Evolutionary conservation across 805 yeast genomes (phyloP), one percentile per base, ranked within the genome.

Genomic region (Soucietia sequanensis): DNA sequence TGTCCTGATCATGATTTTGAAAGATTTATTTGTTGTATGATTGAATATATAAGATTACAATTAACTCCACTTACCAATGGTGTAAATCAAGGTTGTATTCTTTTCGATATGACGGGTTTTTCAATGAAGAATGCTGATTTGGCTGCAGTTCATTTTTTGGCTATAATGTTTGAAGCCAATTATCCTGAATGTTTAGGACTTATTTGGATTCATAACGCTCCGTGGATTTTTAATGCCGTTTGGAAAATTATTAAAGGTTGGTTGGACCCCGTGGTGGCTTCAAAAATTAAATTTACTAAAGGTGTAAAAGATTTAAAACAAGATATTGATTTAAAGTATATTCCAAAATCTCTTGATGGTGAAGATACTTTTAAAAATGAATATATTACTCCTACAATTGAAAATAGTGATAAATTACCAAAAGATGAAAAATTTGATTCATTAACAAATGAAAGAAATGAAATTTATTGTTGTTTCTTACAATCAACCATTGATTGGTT

Each of bases 191-290:
- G 87, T 24, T 70, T 90, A 40, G 96, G 95, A 9, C 76, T 76
- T 34, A 64, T 91, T 35, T 73, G 87, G 49, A 83, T 90, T 39
- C 95, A 90, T 64, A 84, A 84, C 46, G 96, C 97, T 0, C 98
- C 98, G 10, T 88, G 96, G 96, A 76, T 91, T 33, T 91, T 91
- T 67, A 77, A 83, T 39, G 89, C 96, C 14, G 84, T 90, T 41
- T 90, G 96, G 96, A 83, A 80, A 44, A 75, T 90, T 46, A 78
- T 90, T 50, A 88, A 87, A 60, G 81, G 82, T 49, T 91, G 97
- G 98, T 70, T 91, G 38, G 98, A 93, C 56, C 98, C 98, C 3
- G 96, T 87, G 16, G 97, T 91, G 36, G 95, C 96, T 0, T 73
- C 91, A 17, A 91, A 91, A 62, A 87, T 93, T 49, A 76, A 78